Evolutionary conservation across 2,329 filamentous ascomycete genomes (phyloP).

Genomic region (Penicillium sp.): DNA sequence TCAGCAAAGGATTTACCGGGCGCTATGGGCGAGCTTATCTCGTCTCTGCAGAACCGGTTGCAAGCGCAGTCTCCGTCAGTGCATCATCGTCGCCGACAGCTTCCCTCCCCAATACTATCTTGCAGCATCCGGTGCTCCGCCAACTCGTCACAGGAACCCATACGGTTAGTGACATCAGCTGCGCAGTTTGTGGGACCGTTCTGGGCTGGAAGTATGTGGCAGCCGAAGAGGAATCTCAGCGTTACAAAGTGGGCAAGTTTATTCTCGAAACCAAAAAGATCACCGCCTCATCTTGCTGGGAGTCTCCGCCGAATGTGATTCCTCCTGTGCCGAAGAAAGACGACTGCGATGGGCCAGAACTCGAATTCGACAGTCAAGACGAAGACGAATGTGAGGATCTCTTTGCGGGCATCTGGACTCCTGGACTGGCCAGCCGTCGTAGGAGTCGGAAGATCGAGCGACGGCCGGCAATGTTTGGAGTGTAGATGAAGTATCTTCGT

Average conservation of each 20-base stretch:
- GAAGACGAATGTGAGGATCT: slow-evolving; percentile 63
- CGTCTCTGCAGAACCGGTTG: slow-evolving; percentile 44
- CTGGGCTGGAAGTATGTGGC: slow-evolving; percentile 62
- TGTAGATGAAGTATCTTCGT: slow-evolving; percentile 8
- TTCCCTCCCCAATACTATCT: slow-evolving; percentile 54
- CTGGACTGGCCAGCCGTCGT: slow-evolving; percentile 45
- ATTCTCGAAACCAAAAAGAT: slow-evolving; percentile 58
- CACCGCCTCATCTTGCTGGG: slow-evolving; percentile 49
- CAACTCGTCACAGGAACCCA: slow-evolving; percentile 59
- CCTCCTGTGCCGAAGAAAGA: slow-evolving; percentile 3
- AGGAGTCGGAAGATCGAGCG: slow-evolving; percentile 39
- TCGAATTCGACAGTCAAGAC: slow-evolving; percentile 60
- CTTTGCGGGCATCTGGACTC: slow-evolving; percentile 58
- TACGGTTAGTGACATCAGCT: slow-evolving; percentile 57
- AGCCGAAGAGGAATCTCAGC: slow-evolving; percentile 56
- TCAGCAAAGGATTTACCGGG: slow-evolving; percentile 61
- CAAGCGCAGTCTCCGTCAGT: slow-evolving; percentile 27
- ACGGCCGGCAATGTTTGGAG: slow-evolving; percentile 23
- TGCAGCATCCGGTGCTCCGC: slow-evolving; percentile 51
- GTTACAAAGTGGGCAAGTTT: slow-evolving; percentile 62
- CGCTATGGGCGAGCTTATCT: slow-evolving; percentile 60
- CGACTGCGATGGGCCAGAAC: slow-evolving; percentile 21
- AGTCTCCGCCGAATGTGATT: slow-evolving; percentile 28
- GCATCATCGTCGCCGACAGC: slow-evolving; percentile 28
- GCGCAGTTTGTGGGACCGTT: slow-evolving; percentile 50